These are phyloP conservation scores for Coprinopsis sp. DNA, from an alignment of 768 basidiomycete genomes.

Conservation along the genomic window DNA sequence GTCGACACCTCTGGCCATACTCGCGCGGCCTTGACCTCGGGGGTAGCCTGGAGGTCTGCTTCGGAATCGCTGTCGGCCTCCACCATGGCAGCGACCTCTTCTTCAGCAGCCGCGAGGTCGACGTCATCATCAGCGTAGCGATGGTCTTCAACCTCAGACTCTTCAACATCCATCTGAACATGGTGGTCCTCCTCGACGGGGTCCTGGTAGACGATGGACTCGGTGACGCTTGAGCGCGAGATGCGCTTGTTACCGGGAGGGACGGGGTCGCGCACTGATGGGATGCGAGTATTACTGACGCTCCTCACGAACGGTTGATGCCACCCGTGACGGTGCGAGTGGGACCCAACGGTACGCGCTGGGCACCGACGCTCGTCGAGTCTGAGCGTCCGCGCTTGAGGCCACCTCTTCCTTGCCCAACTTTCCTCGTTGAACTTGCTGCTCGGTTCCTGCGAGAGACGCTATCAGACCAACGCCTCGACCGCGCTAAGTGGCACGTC, in stretches of 20 bases:
- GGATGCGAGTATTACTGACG: slow-evolving; percentile 27
- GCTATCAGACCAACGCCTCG: not conserved
- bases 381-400: slow-evolving; percentile 65
- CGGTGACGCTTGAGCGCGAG: slow-evolving; percentile 38
- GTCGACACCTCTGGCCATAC: slow-evolving; percentile 76
- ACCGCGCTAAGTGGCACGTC: slow-evolving; percentile 9
- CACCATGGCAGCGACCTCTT: slow-evolving; percentile 42
- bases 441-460: slow-evolving; percentile 38
- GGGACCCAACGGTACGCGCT: slow-evolving; percentile 67
- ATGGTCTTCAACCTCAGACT: slow-evolving; percentile 32
- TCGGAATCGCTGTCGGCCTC: slow-evolving; percentile 34
- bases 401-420: slow-evolving; percentile 64
- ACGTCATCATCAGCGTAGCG: slow-evolving; percentile 38
- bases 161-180: slow-evolving; percentile 65
- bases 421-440: slow-evolving; percentile 48
- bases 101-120: slow-evolving; percentile 40
- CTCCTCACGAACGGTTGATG: not conserved
- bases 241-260: slow-evolving; percentile 29
- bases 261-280: slow-evolving; percentile 16
- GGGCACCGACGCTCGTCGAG: slow-evolving; percentile 55
- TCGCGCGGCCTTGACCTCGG: slow-evolving; percentile 39
- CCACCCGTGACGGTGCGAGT: slow-evolving; percentile 35
- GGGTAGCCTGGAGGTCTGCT: slow-evolving; percentile 20
- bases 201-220: slow-evolving; percentile 30
- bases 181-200: slow-evolving; percentile 30